Conservation (phyloP, 2,329 filamentous ascomycete species). For the Calonectria henricotiae region DNA sequence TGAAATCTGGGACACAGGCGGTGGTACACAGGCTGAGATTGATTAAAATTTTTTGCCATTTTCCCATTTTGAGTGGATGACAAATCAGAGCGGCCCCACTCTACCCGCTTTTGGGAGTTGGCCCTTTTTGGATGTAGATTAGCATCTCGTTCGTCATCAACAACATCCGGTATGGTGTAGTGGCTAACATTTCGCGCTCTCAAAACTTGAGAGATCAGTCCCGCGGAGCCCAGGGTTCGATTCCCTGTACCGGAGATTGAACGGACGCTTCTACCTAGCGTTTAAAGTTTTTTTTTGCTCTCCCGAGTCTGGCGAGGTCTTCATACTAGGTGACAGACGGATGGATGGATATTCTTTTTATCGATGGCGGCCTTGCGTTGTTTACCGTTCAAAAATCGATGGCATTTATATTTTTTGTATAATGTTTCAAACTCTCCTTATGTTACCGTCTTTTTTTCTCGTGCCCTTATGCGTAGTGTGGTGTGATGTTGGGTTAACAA, state of each 20-base stretch:
- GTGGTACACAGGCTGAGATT: not conserved
- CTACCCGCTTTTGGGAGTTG: not conserved
- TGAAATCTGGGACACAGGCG: not conserved
- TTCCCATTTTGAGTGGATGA: not conserved
- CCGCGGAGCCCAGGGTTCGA: conserved; percentile 32
- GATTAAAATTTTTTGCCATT: not conserved
- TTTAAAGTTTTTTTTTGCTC: not conserved
- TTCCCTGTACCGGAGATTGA: conserved; percentile 27
- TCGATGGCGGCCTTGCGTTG: no score
- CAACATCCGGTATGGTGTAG: conserved; percentile 55
- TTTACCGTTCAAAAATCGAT: no score
- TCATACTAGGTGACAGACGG: no score
- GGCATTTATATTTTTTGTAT: no score
- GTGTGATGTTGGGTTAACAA: no score
- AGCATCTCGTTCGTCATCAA: not conserved
- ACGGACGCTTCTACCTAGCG: not conserved
- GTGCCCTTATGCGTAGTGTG: no score
- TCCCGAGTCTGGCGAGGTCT: no score
- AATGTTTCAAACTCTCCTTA: no score
- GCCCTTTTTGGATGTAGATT: not conserved
- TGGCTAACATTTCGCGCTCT: conserved; percentile 57
- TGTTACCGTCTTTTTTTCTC: no score
- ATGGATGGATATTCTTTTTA: no score
- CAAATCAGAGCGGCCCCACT: not conserved
- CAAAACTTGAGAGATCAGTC: conserved; percentile 46